Base-by-base conservation (phyloP, 106 monocot species). In the Dendrobium huoshanense region DNA sequence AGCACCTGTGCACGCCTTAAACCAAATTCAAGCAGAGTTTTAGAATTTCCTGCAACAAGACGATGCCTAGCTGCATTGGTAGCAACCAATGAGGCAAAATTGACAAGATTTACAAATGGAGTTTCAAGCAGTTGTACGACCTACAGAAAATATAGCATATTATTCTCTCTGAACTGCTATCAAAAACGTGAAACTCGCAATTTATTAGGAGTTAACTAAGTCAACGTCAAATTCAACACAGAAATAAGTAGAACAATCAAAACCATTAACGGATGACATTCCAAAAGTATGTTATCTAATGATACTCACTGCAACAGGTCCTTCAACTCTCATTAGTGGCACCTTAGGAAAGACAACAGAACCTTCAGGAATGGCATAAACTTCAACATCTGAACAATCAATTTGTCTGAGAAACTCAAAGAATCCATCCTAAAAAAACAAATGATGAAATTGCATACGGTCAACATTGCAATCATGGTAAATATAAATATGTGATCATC, bases 41-140 rank as follows among this genome's bases (percentile, higher is more conserved):
- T 98, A 64, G 88, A 81, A 70, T 92, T 91, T 75, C 97, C 97
- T 77, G 97, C 90, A 80, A 98, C 94, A 88, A 86, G 82, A 67
- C 97, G 88, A 81, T 98, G 97, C 81, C 97, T 88, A 41, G 97
- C 94, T 84, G 97, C 97, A 98, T 98, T 98, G 80, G 97, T 98
- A 20, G 97, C 89, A 55, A 98, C 92, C 65, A 98, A 85, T 29
- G 97, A 98, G 33, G 97, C 97, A 90, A 91, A 98, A 65, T 98
- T 98, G 68, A 92, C 87, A 37, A 98, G 94, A 88, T 98, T 98
- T 18, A 98, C 91, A 89, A 94, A 94, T 80, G 97, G 97, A 70
- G 97, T 98, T 84, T 98, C 97, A 83, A 98, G 88, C 67, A 98
- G 87, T 92, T 98, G 97, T 82, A 98, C 97, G 47, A 92, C 87